These are phyloP conservation scores for Chlamydomonas applanata DNA, from an alignment of 139 green algal species.

Conservation along the genomic window DNA sequence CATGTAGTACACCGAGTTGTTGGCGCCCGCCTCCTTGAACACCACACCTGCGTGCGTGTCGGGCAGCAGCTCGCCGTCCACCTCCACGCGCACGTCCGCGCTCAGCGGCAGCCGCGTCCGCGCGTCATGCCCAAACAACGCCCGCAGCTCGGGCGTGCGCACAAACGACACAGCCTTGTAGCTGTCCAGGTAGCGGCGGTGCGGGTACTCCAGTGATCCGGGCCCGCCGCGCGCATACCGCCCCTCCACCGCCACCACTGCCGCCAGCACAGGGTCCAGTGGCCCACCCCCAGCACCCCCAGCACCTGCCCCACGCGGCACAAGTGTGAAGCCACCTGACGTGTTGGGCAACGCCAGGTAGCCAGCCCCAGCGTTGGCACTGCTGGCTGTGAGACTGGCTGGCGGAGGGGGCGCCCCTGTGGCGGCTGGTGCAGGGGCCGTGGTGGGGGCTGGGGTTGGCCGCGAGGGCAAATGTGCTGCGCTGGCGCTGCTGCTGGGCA, in stretches of 20 bases:
- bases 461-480: background rate
- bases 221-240: too few species aligned
- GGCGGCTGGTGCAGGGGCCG: background rate
- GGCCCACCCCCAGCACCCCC: background rate
- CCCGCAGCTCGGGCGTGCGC: background rate
- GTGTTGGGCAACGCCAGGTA: too few species aligned
- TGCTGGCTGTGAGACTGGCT: background rate
- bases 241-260: too few species aligned
- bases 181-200: background rate
- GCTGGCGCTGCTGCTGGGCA: background rate
- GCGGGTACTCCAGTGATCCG: background rate
- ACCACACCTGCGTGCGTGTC: background rate
- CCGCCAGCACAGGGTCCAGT: background rate
- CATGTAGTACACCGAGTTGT: background rate
- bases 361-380: too few species aligned
- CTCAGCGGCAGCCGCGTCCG: background rate
- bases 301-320: background rate
- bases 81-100: background rate
- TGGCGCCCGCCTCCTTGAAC: background rate
- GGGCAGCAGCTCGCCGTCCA: background rate
- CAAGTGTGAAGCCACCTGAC: background rate
- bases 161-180: conserved; percentile 6
- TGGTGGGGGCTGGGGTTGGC: background rate
- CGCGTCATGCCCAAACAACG: background rate
- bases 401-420: background rate